A percentile compares a stretch with the other conserved stretches of the same genome.
Evolutionary conservation across 441 rosid species (phyloP).

Genomic region (Macaranga tanarius): DNA sequence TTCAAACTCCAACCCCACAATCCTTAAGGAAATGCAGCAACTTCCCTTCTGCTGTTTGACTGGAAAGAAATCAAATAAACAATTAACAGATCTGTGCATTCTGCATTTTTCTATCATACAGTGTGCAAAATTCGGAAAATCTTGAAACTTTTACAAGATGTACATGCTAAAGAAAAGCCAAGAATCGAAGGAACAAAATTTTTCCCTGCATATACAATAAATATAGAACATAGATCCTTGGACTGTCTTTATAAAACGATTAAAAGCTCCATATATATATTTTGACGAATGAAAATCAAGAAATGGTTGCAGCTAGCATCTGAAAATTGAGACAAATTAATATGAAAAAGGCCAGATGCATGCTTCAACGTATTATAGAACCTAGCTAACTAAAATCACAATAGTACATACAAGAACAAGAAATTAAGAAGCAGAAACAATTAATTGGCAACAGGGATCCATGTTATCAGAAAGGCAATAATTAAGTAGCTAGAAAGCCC

Average conservation of each 20-base stretch:
- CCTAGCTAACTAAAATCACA: too few species aligned
- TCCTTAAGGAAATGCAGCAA: constrained; percentile 13
- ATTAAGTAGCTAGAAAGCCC: too few species aligned
- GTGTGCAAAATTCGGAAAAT: neutral
- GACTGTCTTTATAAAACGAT: neutral
- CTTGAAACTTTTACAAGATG: neutral
- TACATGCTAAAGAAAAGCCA: neutral
- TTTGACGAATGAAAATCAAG: neutral
- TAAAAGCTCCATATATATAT: neutral
- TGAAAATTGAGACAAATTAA: neutral
- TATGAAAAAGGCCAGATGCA: neutral
- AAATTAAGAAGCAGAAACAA: too few species aligned
- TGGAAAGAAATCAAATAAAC: constrained; percentile 8
- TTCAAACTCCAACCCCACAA: constrained; percentile 10
- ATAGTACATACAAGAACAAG: too few species aligned
- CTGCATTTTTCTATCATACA: constrained; percentile 6
- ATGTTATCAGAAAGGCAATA: too few species aligned
- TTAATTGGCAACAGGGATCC: too few species aligned
- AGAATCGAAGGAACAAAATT: too few species aligned
- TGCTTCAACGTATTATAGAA: neutral
- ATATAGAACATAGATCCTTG: too few species aligned
- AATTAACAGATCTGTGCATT: constrained; percentile 1
- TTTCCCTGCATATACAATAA: too few species aligned
- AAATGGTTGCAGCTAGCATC: too few species aligned
- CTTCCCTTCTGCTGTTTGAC: constrained; percentile 9